Evolutionary conservation across 257 asterid species (phyloP).

Genomic region (Jasminum sambac): DNA sequence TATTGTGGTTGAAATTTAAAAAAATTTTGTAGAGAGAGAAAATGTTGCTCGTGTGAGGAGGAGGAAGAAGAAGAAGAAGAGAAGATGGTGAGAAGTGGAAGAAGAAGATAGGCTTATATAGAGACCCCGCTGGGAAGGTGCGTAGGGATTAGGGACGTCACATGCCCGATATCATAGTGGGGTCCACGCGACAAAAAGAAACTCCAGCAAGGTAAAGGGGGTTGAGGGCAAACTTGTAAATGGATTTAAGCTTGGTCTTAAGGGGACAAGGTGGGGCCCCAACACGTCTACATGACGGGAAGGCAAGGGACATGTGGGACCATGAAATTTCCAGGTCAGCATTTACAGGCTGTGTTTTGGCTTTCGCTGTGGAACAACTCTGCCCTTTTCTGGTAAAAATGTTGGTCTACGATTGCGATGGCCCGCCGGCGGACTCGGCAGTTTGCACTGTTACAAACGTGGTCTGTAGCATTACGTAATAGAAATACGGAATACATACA

Average conservation of each 20-base stretch:
- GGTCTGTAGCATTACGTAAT: constrained; percentile 28
- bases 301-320: constrained; percentile 50
- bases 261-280: constrained; percentile 37
- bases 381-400: constrained; percentile 62
- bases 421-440: constrained; percentile 63
- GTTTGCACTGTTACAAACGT: constrained; percentile 35
- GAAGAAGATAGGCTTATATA: constrained; percentile 42
- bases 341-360: constrained; percentile 25
- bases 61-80: constrained; percentile 26
- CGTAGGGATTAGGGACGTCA: constrained; percentile 47
- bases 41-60: neutral
- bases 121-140: constrained; percentile 31
- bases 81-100: constrained; percentile 31
- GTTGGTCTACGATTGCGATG: constrained; percentile 75
- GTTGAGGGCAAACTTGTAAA: constrained; percentile 38
- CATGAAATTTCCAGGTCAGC: constrained; percentile 47
- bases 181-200: constrained; percentile 22
- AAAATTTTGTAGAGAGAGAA: neutral
- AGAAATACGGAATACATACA: neutral
- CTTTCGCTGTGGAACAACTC: constrained; percentile 44
- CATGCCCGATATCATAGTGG: constrained; percentile 41
- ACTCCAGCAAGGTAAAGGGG: constrained; percentile 29
- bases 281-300: constrained; percentile 28
- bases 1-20: neutral
- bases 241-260: constrained; percentile 18